Evolutionary conservation across 2,329 filamentous ascomycete species (phyloP).

Genomic region (Fusarium robinianum): DNA sequence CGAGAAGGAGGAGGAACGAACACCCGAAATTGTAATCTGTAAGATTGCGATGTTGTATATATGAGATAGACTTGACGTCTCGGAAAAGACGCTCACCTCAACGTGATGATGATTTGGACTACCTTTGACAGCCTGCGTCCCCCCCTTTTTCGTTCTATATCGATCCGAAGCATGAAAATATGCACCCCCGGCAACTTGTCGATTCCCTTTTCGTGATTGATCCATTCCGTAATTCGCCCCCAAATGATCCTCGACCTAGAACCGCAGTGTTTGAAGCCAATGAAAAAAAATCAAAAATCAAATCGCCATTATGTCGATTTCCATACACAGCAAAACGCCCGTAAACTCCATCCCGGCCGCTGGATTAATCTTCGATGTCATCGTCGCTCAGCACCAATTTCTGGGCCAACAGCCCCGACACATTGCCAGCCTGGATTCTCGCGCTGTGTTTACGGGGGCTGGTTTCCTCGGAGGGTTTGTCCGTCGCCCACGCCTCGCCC

Average conservation of each 20-base stretch:
- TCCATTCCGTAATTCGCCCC: slow-evolving; percentile 14
- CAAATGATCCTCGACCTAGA: slow-evolving; percentile 9
- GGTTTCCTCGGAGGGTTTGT: slow-evolving; percentile 60
- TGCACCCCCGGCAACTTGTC: slow-evolving; percentile 7
- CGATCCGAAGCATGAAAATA: slow-evolving; percentile 12
- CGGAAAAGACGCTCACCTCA: slow-evolving; percentile 23
- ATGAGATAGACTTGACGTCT: slow-evolving; percentile 6
- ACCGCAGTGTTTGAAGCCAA: slow-evolving; percentile 2
- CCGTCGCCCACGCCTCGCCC: slow-evolving; percentile 63
- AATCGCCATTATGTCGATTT: slow-evolving; percentile 12
- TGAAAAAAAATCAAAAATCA: slow-evolving; percentile 17
- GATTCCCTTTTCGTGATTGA: slow-evolving; percentile 17
- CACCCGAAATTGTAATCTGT: slow-evolving; percentile 18
- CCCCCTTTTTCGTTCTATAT: slow-evolving; percentile 4
- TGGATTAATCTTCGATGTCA: slow-evolving; percentile 75
- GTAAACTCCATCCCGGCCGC: background rate
- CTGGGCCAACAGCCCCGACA: slow-evolving; percentile 57
- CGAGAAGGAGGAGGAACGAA: too few species aligned
- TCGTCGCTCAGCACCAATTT: slow-evolving; percentile 79
- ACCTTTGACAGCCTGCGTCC: slow-evolving; percentile 4
- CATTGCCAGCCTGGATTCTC: slow-evolving; percentile 44
- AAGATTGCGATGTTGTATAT: slow-evolving; percentile 3
- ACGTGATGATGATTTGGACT: slow-evolving; percentile 32
- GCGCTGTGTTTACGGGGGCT: slow-evolving; percentile 54
- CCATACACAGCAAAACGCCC: background rate